Percentiles rank a stretch among this genome's conserved stretches.
Conservation (phyloP, 1,284 basidiomycete species). For the Tremellales sp. region DNA sequence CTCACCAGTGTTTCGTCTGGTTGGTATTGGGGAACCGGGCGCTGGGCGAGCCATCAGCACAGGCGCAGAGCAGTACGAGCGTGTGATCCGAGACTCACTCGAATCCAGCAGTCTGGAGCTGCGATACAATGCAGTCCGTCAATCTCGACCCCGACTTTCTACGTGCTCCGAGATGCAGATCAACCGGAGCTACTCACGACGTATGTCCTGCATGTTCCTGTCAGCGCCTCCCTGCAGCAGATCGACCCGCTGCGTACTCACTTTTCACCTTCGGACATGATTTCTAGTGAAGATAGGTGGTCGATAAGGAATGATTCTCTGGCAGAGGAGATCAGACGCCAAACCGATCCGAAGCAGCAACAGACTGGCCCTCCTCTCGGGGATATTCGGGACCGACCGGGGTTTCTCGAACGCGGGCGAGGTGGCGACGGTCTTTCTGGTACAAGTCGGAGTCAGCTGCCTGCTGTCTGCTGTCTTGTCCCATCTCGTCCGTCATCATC, state of each 20-base stretch:
- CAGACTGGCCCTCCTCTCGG: constrained; percentile 13
- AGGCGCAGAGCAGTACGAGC: neutral
- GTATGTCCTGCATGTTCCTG: constrained; percentile 37
- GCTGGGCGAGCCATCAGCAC: constrained; percentile 39
- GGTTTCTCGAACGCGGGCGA: constrained; percentile 1
- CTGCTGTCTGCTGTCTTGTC: too few relatives aligned
- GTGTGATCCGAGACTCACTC: constrained; percentile 39
- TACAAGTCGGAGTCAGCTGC: neutral
- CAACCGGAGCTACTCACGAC: constrained; percentile 35
- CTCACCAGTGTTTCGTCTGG: constrained; percentile 90
- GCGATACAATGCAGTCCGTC: neutral
- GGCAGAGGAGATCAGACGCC: too few relatives aligned
- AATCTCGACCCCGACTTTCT: constrained; percentile 1
- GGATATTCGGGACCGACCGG: constrained; percentile 9
- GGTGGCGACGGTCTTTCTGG: neutral
- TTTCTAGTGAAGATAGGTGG: neutral
- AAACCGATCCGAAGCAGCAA: too few relatives aligned
- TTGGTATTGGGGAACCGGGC: constrained; percentile 95
- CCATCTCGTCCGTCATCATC: too few relatives aligned
- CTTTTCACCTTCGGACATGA: constrained; percentile 44
- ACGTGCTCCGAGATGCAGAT: neutral
- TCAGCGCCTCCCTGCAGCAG: constrained; percentile 1
- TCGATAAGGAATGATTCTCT: too few relatives aligned
- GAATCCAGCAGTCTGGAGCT: constrained; percentile 51
- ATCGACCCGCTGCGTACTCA: constrained; percentile 17